These are phyloP conservation scores for Flaveria floridana DNA, from an alignment of 140 eudicot species.

Conservation along the genomic window DNA sequence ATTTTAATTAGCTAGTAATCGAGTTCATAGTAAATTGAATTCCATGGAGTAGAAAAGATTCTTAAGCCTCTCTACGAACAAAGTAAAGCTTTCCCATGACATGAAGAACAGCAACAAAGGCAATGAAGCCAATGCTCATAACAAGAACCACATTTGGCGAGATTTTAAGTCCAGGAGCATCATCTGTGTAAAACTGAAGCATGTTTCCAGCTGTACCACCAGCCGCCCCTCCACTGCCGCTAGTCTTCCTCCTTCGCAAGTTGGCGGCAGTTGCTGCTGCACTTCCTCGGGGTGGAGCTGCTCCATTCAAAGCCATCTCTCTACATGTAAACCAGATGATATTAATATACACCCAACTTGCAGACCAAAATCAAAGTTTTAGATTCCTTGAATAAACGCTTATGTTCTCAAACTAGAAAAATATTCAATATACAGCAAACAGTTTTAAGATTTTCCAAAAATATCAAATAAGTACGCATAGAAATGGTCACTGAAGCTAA, in stretches of 20 bases:
- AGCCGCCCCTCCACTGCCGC: constrained; percentile 38
- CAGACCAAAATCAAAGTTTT: not conserved
- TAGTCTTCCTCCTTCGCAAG: constrained; percentile 49
- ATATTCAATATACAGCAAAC: too few species aligned
- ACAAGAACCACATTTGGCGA: constrained; percentile 60
- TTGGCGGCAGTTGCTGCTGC: constrained; percentile 57
- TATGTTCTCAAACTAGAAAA: too few species aligned
- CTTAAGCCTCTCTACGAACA: constrained; percentile 43
- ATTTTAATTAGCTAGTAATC: constrained; percentile 11
- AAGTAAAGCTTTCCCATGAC: constrained; percentile 59
- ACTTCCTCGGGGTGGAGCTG: constrained; percentile 52
- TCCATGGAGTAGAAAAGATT: constrained; percentile 20
- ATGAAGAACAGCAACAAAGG: constrained; percentile 57
- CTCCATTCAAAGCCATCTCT: constrained; percentile 51
- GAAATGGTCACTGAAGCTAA: constrained; percentile 3
- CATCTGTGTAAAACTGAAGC: constrained; percentile 64
- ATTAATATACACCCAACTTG: constrained; percentile 3
- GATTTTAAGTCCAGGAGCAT: constrained; percentile 57
- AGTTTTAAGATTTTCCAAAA: not conserved
- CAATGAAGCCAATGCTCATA: constrained; percentile 64
- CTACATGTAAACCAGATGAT: constrained; percentile 3
- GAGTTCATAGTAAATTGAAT: not conserved
- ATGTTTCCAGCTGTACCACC: constrained; percentile 50
- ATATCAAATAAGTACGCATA: constrained; percentile 2
- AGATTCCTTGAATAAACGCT: not conserved